phyloP scores from a whole-genome alignment of 306 rosid genomes.

The Luffa aegyptiaca region DNA sequence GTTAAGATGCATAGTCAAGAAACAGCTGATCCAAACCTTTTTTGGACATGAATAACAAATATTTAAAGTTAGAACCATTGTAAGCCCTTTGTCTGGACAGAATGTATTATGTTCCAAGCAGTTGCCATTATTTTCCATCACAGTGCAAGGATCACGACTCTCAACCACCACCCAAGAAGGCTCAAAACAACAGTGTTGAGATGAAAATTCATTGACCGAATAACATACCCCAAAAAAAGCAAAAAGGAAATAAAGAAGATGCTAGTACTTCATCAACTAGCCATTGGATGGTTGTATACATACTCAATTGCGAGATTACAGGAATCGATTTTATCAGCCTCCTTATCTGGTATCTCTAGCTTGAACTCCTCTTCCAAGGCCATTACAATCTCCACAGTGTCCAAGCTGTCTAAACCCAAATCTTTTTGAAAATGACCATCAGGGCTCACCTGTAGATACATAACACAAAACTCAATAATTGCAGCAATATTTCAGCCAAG shows the following conservation, averaged over 20 bases:
- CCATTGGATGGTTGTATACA: constrained; percentile 85
- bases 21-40: neutral
- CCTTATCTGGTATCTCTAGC: constrained; percentile 90
- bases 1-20: neutral
- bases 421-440: constrained; percentile 85
- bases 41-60: neutral
- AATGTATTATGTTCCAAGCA: neutral
- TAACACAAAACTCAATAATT: constrained; percentile 6
- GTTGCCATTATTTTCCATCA: constrained; percentile 6
- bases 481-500: neutral
- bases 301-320: constrained; percentile 74
- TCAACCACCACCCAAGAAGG: neutral
- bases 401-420: constrained; percentile 96
- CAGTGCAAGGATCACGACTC: neutral
- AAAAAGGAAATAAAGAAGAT: constrained; percentile 7
- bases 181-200: neutral
- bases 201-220: neutral
- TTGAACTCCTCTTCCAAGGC: constrained; percentile 97
- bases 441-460: constrained; percentile 51
- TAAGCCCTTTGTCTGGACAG: neutral
- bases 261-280: constrained; percentile 29
- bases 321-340: constrained; percentile 86
- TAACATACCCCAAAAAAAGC: neutral
- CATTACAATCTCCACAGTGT: constrained; percentile 92
- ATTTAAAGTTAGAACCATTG: neutral